These are phyloP conservation scores for Beauveria caledonica DNA, from an alignment of 2,329 filamentous ascomycete species.

Conservation along the genomic window DNA sequence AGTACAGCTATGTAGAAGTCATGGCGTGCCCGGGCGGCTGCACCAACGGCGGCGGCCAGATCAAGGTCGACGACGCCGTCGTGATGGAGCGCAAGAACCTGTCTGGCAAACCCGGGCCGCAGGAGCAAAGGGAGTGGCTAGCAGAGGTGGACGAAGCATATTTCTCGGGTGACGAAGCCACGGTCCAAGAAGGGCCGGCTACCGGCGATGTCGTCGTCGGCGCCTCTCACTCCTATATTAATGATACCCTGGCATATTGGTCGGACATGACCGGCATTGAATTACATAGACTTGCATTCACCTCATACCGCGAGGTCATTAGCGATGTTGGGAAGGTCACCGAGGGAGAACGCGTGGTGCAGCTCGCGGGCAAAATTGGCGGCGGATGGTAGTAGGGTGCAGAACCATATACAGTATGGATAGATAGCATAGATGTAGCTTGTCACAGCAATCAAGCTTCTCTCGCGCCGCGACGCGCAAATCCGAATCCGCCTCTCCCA, in stretches of 20 bases:
- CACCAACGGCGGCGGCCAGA: conserved; percentile 93
- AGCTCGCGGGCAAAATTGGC: conserved; percentile 82
- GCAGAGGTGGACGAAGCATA: conserved; percentile 81
- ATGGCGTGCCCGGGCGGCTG: conserved; percentile 99
- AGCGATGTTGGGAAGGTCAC: conserved; percentile 83
- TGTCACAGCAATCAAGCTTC: conserved; percentile 29
- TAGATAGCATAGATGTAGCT: conserved; percentile 5
- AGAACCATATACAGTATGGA: conserved; percentile 20
- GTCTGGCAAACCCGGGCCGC: conserved; percentile 53
- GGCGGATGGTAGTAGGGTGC: conserved; percentile 68
- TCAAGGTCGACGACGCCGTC: conserved; percentile 77
- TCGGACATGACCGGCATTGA: conserved; percentile 60
- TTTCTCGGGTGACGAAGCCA: conserved; percentile 62
- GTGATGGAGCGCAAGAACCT: conserved; percentile 41
- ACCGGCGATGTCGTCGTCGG: conserved; percentile 46
- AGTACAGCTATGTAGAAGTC: conserved; percentile 92
- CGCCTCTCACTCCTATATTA: conserved; percentile 58
- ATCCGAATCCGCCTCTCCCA: conserved; percentile 71
- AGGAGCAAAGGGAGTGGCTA: conserved; percentile 82
- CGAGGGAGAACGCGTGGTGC: conserved; percentile 75
- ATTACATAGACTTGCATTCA: conserved; percentile 67
- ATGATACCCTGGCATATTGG: conserved; percentile 69
- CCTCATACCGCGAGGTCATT: conserved; percentile 84
- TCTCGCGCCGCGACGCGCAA: conserved; percentile 56
- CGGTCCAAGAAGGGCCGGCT: conserved; percentile 21